Evolutionary conservation across 1,284 basidiomycete genomes (phyloP), one percentile per base, ranked within the genome.

Genomic region (Ustilago cynodontis): DNA sequence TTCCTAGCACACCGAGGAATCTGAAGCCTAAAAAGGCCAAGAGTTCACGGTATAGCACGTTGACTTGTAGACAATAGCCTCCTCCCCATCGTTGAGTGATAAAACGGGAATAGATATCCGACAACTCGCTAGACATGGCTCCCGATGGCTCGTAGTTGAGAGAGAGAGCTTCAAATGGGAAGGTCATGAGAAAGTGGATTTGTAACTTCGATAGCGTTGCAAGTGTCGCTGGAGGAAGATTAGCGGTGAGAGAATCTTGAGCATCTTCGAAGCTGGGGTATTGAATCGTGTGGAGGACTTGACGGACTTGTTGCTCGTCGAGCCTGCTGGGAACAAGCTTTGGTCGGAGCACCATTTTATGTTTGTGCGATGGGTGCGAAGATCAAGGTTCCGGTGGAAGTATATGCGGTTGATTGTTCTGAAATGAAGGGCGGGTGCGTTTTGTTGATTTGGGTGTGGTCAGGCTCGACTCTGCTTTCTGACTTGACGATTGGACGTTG

Each of bases 11-110:
- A 3, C 65, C 59, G 31, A 71, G n/a, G 16, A 37, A 55, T 3
- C 62, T 51, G n/a, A 51, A 79, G 14, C 58, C 53, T 1, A 79
- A 16, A 11, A 54, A 61, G 1, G 69, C 33, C 4, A 76, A 54
- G 20, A 77, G 5, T 41, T 79, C 67, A 20, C 66, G 69, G 9
- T 73, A 65, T 24, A 76, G 33, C 6, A 51, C 29, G 29, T 79
- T 79, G 43, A 51, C 45, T 47, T 79, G 73, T 39, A 77, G 18
- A n/a, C 77, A 79, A 64, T 79, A 79, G 3, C 77, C 77, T 35
- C 77, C 76, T 4, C 66, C 67, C 1, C 14, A 13, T 10, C 64
- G 54, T 0, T 31, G 22, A 2, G 41, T 51, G 47, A 72, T 24
- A 14, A 70, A 73, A 4, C 74, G 72, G 1, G 51, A 6, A 14